Evolutionary conservation across 257 asterid genomes (phyloP).

Genomic region (Scutellaria barbata): DNA sequence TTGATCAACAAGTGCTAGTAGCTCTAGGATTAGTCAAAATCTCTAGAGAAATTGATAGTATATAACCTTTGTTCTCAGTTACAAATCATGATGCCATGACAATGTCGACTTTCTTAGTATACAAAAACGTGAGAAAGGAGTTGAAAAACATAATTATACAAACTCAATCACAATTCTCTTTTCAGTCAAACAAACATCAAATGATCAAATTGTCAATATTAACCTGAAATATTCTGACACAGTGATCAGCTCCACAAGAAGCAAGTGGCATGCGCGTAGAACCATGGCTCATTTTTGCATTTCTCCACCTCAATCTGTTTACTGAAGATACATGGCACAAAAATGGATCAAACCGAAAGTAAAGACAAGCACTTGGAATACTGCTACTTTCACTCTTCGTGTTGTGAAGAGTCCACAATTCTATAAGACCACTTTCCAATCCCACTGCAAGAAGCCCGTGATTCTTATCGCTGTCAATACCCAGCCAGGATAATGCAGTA

Average conservation of each 20-base stretch:
- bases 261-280: conserved; percentile 63
- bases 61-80: neutral
- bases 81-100: neutral
- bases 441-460: conserved; percentile 82
- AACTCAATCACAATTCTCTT: conserved; percentile 2
- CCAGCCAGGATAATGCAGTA: conserved; percentile 85
- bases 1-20: too few species aligned
- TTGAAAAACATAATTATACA: conserved; percentile 18
- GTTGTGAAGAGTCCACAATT: conserved; percentile 67
- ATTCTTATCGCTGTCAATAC: conserved; percentile 52
- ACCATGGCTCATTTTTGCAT: conserved; percentile 45
- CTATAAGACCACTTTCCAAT: conserved; percentile 84
- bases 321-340: conserved; percentile 83
- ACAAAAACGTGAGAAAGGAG: neutral
- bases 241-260: conserved; percentile 92
- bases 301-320: conserved; percentile 72
- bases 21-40: too few species aligned
- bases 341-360: conserved; percentile 62
- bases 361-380: conserved; percentile 35
- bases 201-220: conserved; percentile 9
- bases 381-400: neutral
- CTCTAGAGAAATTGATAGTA: too few species aligned
- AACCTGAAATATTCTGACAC: conserved; percentile 73
- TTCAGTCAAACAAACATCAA: conserved; percentile 13
- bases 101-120: conserved; percentile 6